Percentiles rank a stretch among this genome's conserved stretches.
These are phyloP conservation scores for Vanderwaltozyma yarrowii DNA, from an alignment of 805 yeast species.

Conservation along the genomic window DNA sequence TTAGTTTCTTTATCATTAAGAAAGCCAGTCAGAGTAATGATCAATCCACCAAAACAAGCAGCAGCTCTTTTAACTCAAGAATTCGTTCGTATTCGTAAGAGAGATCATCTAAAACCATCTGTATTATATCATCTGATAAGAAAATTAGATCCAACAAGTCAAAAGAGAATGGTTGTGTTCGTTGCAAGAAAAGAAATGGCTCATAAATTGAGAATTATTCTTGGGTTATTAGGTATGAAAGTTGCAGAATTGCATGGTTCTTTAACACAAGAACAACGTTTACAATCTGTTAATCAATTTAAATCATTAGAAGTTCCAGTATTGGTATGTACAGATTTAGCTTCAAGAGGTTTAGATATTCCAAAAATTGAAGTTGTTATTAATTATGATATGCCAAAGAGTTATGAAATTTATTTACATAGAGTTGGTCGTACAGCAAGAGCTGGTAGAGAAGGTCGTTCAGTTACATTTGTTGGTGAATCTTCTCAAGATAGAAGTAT, in stretches of 20 bases:
- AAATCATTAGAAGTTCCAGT: constrained; percentile 77
- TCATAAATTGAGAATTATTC: constrained; percentile 66
- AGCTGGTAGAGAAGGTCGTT: constrained; percentile 94
- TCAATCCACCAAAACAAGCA: constrained; percentile 92
- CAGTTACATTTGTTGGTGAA: constrained; percentile 92
- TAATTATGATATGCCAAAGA: constrained; percentile 92
- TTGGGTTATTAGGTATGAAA: constrained; percentile 66
- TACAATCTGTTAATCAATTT: constrained; percentile 71
- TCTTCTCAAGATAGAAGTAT: constrained; percentile 74
- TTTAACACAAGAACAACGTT: constrained; percentile 85
- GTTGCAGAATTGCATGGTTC: constrained; percentile 80
- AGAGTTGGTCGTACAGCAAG: constrained; percentile 99
- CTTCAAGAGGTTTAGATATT: constrained; percentile 98
- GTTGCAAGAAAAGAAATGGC: constrained; percentile 89
- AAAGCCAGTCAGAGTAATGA: constrained; percentile 90
- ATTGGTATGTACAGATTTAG: constrained; percentile 91
- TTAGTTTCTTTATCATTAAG: constrained; percentile 79
- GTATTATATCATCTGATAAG: constrained; percentile 62
- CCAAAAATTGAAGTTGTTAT: constrained; percentile 94
- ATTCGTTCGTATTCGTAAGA: constrained; percentile 87
- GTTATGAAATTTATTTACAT: constrained; percentile 84
- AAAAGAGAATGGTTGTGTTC: constrained; percentile 75
- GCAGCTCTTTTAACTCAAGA: constrained; percentile 88
- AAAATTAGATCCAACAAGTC: constrained; percentile 50
- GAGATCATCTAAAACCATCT: constrained; percentile 78